Base-by-base conservation (phyloP, 345 rosid species). In the Eucalyptus pumila region DNA sequence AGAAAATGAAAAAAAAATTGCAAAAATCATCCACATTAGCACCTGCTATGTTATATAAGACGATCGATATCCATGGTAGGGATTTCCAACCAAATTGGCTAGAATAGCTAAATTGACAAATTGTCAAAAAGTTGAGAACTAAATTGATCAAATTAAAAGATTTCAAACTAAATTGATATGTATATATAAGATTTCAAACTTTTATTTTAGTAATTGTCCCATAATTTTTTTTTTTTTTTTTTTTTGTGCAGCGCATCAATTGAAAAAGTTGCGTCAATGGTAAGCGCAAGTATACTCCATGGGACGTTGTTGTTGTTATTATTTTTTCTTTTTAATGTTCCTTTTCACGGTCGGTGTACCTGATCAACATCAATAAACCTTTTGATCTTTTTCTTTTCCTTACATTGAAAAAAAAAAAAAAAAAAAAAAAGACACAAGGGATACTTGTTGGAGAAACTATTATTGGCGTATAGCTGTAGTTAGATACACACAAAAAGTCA, bases 1-100 rank as follows among this genome's bases (percentile, higher is more conserved):
- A 52, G 1, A 19, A 52, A 52, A 52, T 52, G 2, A 52, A 19
- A 52, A 51, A 49, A 62, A 67, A 67, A 67, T n/a, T 67, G 40
- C 11, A 15, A 60, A 60, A 60, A 11, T 60, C 8, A 7, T 67
- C 4, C 24, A 67, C 15, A 1, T 16, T 8, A 67, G 12, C 6
- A 13, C 32, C 2, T 0, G 1, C 12, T 52, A 2, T 16, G 6
- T 5, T 9, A 16, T 10, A 3, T 8, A 32, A 9, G 80, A 67
- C 5, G 0, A 16, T 13, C 0, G 0, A 7, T 6, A 12, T 30
- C 67, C 69, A 26, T 0, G 0, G 13, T 0, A 4, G 23, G 6
- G 40, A 67, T 32, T 32, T 32, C 6, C 14, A 5, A 5, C 1
- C 1, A 32, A 67, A 67, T 67, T 15, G 23, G 21, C 11, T 16